A percentile compares a stretch with the other conserved stretches of the same genome.
phyloP scores from a whole-genome alignment of 495 filamentous ascomycete species.

The Penicillium cinerascens region DNA sequence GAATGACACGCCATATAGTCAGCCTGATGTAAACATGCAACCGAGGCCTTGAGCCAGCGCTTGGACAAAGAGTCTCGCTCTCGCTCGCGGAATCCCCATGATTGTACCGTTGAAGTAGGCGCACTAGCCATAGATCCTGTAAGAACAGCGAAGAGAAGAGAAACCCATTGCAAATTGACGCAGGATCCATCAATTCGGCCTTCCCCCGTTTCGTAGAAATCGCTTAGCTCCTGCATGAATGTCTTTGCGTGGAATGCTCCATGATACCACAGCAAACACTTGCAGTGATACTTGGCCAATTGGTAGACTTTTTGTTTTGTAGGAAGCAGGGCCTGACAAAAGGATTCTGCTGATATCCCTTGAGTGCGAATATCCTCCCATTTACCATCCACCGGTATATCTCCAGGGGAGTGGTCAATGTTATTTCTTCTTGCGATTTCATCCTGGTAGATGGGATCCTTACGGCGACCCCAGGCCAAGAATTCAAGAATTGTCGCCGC shows the following conservation, averaged over 20 bases:
- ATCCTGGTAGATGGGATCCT: conserved; percentile 34
- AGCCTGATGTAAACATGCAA: conserved; percentile 33
- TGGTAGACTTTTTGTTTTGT: conserved; percentile 24
- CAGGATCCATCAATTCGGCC: conserved; percentile 19
- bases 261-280: conserved; percentile 39
- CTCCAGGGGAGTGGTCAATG: conserved; percentile 20
- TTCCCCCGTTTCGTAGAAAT: conserved; percentile 27
- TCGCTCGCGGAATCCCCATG: conserved; percentile 35
- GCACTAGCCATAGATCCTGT: conserved; percentile 36
- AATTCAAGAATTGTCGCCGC: conserved; percentile 45
- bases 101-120: conserved; percentile 18
- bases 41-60: conserved; percentile 35
- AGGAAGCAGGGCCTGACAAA: conserved; percentile 35
- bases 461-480: conserved; percentile 41
- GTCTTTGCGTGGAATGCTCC: conserved; percentile 33
- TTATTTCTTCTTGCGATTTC: conserved; percentile 16
- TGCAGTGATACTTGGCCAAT: conserved; percentile 36
- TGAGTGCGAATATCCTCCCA: conserved; percentile 8
- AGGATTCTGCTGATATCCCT: background rate
- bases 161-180: conserved; percentile 36
- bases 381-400: conserved; percentile 16
- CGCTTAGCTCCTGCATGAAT: conserved; percentile 26
- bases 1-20: conserved; percentile 36
- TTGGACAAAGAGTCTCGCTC: conserved; percentile 31
- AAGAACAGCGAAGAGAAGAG: conserved; percentile 39